Base-by-base conservation (phyloP, 805 yeast genomes). In the Candida ipomoeae region DNA sequence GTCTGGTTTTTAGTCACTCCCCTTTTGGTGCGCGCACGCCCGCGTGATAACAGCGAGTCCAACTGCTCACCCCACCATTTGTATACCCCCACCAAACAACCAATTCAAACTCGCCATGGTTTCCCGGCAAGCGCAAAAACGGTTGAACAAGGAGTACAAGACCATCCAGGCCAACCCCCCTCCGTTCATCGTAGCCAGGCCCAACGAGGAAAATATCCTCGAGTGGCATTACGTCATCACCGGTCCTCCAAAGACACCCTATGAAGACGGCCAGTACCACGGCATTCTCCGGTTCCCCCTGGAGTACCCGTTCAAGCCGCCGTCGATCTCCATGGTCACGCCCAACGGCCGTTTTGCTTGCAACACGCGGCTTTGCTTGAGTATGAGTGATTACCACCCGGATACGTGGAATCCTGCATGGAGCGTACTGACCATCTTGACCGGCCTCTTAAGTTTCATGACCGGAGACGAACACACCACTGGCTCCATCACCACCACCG, bases 381-480 rank as follows among this genome's bases (percentile, higher is more conserved):
- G 91, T n/a, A 90, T 91, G 85, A 85, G 95, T 61, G 97, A 91
- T 69, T 91, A 82, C 66, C 98, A 91, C 60, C 97, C 96, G 3
- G 94, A 90, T 65, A 73, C 86, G 1, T 91, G 98, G 98, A 90
- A 91, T 66, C 97, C 98, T 1, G 89, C 96, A 6, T 91, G 97
- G 97, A 83, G 90, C 41, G 97, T 91, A 23, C 75, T 89, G 33
- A 90, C 97, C 0, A 91, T 91, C 18, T 74, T 91, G 58, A 87
- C 84, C 10, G 98, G 97, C 0, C 71, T 91, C 35, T 72, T 91
- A 56, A 88, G 96, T 64, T 91, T 91, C 62, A 91, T 91, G 98
- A 89, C 96, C 0, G 85, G 94, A 8, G 80, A 81, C 52, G 97
- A 91, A 58, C 70, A 79, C 23, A 88, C 97, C 1, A 85, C 96